phyloP scores from a whole-genome alignment of 352 stramenopile species.

The Thraustochytrium striatum region DNA sequence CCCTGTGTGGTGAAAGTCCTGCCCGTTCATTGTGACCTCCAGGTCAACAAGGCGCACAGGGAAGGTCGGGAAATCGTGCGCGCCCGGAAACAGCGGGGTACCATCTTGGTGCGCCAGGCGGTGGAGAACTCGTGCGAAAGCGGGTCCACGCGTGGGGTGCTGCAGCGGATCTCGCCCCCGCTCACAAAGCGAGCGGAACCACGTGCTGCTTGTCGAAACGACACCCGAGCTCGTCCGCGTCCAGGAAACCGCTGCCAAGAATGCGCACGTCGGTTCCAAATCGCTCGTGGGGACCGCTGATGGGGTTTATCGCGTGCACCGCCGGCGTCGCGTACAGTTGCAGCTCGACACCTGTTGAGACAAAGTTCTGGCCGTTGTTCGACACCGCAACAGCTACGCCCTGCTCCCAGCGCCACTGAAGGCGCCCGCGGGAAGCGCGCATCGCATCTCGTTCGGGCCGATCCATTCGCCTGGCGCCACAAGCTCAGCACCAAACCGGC shows the following conservation, averaged over 20 bases:
- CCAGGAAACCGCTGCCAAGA: constrained; percentile 76
- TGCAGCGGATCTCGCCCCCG: constrained; percentile 72
- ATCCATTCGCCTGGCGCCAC: background rate
- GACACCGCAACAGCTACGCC: constrained; percentile 68
- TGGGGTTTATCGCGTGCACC: constrained; percentile 69
- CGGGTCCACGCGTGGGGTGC: constrained; percentile 65
- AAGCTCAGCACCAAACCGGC: constrained; percentile 69
- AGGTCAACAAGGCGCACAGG: constrained; percentile 76
- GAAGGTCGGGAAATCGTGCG: constrained; percentile 80
- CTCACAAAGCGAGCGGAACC: constrained; percentile 75
- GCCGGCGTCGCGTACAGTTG: constrained; percentile 73
- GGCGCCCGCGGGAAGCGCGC: background rate
- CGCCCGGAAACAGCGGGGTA: constrained; percentile 68
- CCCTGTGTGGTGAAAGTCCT: constrained; percentile 85
- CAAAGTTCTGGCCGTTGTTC: constrained; percentile 86
- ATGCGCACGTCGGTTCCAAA: constrained; percentile 77
- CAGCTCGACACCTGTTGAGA: constrained; percentile 64
- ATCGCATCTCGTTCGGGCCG: background rate
- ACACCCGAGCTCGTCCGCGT: constrained; percentile 73
- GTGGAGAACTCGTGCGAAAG: constrained; percentile 8
- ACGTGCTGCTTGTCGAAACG: constrained; percentile 71
- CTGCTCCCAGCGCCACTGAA: background rate
- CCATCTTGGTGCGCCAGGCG: constrained; percentile 64
- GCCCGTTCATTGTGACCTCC: constrained; percentile 89
- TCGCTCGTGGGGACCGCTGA: constrained; percentile 72